Evolutionary conservation across 108 stramenopile species (phyloP).

Genomic region (Craspedostauros australis): DNA sequence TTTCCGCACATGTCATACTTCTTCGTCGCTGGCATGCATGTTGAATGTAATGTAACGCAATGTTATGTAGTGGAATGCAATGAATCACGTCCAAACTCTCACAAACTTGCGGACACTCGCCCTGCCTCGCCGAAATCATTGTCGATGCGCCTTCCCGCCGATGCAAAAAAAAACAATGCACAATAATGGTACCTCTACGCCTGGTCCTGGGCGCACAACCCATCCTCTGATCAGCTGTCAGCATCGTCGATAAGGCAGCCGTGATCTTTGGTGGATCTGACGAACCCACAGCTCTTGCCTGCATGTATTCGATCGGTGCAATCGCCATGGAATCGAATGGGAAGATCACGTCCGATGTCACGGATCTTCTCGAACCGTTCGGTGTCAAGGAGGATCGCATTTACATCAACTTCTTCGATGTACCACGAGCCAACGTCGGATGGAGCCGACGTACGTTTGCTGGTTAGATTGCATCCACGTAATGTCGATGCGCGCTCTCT

Average conservation of each 20-base stretch:
- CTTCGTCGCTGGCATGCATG: neutral
- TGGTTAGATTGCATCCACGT: conserved; percentile 37
- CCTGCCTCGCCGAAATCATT: no score
- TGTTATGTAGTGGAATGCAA: no score
- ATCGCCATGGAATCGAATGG: conserved; percentile 71
- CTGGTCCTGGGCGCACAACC: no score
- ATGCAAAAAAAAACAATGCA: no score
- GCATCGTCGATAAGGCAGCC: conserved; percentile 64
- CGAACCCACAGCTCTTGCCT: conserved; percentile 58
- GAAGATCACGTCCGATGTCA: conserved; percentile 50
- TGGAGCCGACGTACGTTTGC: conserved; percentile 78
- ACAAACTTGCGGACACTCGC: no score
- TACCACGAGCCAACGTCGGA: conserved; percentile 73
- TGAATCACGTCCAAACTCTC: no score
- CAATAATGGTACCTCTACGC: no score
- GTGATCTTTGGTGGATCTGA: conserved; percentile 74
- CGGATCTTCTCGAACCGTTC: conserved; percentile 55
- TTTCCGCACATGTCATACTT: neutral
- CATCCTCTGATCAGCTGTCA: conserved; percentile 44
- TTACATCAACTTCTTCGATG: conserved; percentile 84
- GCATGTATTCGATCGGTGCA: conserved; percentile 63
- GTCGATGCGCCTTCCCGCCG: no score
- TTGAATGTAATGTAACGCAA: neutral
- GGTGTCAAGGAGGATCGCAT: conserved; percentile 56
- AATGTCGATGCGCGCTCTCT: neutral